Evolutionary conservation across 805 yeast species (phyloP).

Genomic region (Zygosaccharomyces rouxii): DNA sequence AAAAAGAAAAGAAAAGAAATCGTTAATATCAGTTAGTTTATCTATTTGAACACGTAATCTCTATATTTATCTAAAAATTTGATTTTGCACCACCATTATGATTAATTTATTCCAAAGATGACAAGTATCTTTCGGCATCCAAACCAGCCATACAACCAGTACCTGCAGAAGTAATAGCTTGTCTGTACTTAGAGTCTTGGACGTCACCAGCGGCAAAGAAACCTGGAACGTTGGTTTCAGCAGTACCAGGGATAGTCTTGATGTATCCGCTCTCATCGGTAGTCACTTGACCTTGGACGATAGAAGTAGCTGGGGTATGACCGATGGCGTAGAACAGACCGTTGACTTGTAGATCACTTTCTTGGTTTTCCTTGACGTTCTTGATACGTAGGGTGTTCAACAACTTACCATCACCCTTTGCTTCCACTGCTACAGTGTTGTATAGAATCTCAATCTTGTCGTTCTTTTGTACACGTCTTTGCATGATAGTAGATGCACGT

Average conservation of each 20-base stretch:
- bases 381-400: constrained; percentile 60
- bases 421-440: constrained; percentile 81
- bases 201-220: constrained; percentile 99
- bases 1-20: neutral
- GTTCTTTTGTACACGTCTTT: constrained; percentile 78
- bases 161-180: constrained; percentile 99
- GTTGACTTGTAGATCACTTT: constrained; percentile 65
- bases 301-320: constrained; percentile 88
- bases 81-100: neutral
- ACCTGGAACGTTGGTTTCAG: constrained; percentile 82
- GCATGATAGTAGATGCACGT: constrained; percentile 97
- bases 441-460: constrained; percentile 87
- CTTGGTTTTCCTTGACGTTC: constrained; percentile 69
- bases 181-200: constrained; percentile 95
- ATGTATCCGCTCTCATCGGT: constrained; percentile 87
- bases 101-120: constrained; percentile 46
- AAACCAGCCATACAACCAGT: constrained; percentile 99
- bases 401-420: constrained; percentile 90
- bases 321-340: constrained; percentile 98
- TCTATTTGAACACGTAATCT: constrained; percentile 1
- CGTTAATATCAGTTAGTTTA: neutral
- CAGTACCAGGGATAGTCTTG: constrained; percentile 82
- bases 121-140: constrained; percentile 80
- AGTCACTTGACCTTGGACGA: constrained; percentile 72
- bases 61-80: neutral